Base-by-base conservation (phyloP, 495 filamentous ascomycete genomes). In the Evansstolkia leycettana region DNA sequence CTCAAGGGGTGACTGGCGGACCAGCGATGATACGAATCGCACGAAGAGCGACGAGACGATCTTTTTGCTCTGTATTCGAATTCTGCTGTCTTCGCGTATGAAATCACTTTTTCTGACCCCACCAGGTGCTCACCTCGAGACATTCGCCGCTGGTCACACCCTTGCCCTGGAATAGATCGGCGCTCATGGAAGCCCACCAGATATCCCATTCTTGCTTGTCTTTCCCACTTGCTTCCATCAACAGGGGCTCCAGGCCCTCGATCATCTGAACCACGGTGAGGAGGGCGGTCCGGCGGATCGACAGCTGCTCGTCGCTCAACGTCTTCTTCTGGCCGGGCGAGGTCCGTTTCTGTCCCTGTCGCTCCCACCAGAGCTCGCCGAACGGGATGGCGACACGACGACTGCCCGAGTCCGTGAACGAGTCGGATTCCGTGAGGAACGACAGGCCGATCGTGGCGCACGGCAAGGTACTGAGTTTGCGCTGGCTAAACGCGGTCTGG, bases 81-180 rank as follows among this genome's bases (percentile, higher is more conserved):
- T n/a, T n/a, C n/a, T n/a, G n/a, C n/a, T n/a, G n/a, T n/a, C n/a
- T n/a, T n/a, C n/a, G n/a, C n/a, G n/a, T n/a, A n/a, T 26, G 24
- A 26, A 26, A 7, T 26, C 24, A 26, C n/a, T n/a, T 26, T 26
- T 80, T 84, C 46, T 64, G 59, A 35, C 78, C 82, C 73, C 79
- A 84, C 81, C 82, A 86, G 5, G 79, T 81, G 13, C 82, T 83
- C 26, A 83, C 65, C 54, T 88, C 83, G 24, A 90, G 54, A 53
- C 81, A 84, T 52, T 90, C 83, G 13, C 82, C 80, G 59, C 67
- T 79, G 10, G 70, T 69, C 10, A 78, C 72, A 5, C 80, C 78
- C 20, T 73, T 70, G 27, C 76, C 63, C 48, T 76, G 73, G 34
- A 85, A 62, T 45, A 87, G 60, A 58, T 81, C 77, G 18, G 67